A percentile compares a stretch with the other conserved stretches of the same genome.
Evolutionary conservation across 2,329 filamentous ascomycete species (phyloP).

Genomic region (Aureobasidium sp.): DNA sequence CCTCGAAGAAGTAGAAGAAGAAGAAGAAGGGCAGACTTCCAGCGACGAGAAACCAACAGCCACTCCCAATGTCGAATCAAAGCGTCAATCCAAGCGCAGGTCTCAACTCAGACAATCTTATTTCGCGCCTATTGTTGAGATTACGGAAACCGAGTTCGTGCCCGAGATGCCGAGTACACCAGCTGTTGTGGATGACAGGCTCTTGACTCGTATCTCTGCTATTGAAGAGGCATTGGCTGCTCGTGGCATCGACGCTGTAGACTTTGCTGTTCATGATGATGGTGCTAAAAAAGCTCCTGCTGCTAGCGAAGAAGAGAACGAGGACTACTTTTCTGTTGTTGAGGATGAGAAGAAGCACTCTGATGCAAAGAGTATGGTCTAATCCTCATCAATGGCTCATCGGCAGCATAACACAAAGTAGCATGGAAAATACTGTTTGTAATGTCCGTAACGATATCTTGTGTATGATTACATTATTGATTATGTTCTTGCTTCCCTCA

Average conservation of each 20-base stretch:
- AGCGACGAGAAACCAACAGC: not conserved
- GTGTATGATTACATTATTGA: too few relatives aligned
- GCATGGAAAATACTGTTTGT: not conserved
- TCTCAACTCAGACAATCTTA: not conserved
- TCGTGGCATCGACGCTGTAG: conserved; percentile 1
- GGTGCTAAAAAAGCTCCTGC: too few relatives aligned
- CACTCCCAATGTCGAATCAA: not conserved
- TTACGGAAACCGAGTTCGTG: not conserved
- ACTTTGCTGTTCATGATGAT: conserved; percentile 12
- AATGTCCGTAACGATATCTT: too few relatives aligned
- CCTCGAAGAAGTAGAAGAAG: not conserved
- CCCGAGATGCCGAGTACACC: not conserved
- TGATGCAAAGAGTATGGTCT: conserved; percentile 13
- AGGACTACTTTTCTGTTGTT: not conserved
- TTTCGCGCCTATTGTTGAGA: not conserved
- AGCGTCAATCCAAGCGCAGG: not conserved
- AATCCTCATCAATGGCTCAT: not conserved
- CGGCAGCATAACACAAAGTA: not conserved
- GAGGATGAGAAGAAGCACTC: conserved; percentile 4
- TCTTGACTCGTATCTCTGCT: not conserved
- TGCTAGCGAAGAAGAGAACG: not conserved
- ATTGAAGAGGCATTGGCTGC: conserved; percentile 2
- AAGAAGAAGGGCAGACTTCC: not conserved
- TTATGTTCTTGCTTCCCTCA: not conserved
- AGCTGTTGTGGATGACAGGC: not conserved